Conservation (phyloP, 1,284 basidiomycete species). For the Ustilago trichophora region DNA sequence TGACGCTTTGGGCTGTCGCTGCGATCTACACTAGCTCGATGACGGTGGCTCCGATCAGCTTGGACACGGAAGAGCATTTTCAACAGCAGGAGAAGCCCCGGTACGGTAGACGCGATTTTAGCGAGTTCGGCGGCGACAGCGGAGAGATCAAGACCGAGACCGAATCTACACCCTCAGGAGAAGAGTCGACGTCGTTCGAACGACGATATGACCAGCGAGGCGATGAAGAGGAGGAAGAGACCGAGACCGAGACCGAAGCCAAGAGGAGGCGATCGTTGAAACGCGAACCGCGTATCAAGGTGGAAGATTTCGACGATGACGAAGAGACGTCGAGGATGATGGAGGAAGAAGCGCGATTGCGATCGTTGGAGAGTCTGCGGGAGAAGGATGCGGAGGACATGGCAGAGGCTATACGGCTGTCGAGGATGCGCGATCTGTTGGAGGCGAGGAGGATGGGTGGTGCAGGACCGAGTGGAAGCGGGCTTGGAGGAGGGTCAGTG, state of each 20-base stretch:
- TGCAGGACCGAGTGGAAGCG: conserved; percentile 14
- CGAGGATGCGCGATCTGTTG: conserved; percentile 41
- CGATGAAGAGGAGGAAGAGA: conserved; percentile 22
- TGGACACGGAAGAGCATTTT: conserved; percentile 39
- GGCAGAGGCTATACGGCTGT: conserved; percentile 37
- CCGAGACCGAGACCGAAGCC: conserved; percentile 40
- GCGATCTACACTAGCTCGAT: conserved; percentile 55
- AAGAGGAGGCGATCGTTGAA: conserved; percentile 1
- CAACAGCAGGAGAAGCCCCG: conserved; percentile 12
- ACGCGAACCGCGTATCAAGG: conserved; percentile 31
- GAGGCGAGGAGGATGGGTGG: conserved; percentile 52
- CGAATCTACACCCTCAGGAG: conserved; percentile 4
- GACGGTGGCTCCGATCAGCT: conserved; percentile 8
- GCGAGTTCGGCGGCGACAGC: background rate
- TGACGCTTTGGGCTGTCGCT: conserved; percentile 57
- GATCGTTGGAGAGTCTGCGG: conserved; percentile 42
- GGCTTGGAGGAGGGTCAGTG: conserved; percentile 1
- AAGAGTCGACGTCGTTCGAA: conserved; percentile 17
- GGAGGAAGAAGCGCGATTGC: conserved; percentile 20
- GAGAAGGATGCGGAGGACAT: conserved; percentile 45
- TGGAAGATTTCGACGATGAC: conserved; percentile 20
- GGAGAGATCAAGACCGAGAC: conserved; percentile 2
- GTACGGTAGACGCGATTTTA: conserved; percentile 1
- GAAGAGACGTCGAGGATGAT: conserved; percentile 3
- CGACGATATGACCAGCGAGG: background rate